Base-by-base conservation (phyloP, 2,329 filamentous ascomycete genomes). In the Mariannaea elegans region DNA sequence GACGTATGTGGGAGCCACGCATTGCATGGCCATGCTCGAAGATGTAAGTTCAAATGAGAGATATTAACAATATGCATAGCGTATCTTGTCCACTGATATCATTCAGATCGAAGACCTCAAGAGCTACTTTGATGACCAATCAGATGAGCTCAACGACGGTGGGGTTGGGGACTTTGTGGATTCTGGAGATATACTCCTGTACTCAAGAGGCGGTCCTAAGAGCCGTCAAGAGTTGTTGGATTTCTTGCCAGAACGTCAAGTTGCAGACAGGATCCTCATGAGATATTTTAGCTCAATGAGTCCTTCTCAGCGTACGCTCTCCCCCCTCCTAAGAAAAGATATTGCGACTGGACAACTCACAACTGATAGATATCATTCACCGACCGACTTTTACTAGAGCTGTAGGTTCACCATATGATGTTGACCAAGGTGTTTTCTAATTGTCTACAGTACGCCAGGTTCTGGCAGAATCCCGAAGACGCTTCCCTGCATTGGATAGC, bases 1-100 rank as follows among this genome's bases (percentile, higher is more conserved):
- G 39, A 84, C 80, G 4, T 87, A 86, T 63, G 80, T 87, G 4
- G 85, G 85, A 1, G 84, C 84, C 4, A 87, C 85, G 42, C 84
- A 87, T 59, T 86, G 84, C 64, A 82, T 86, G 76, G 85, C 85
- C 2, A 86, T 87, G 72, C 72, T 87, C 10, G 82, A 87, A 67
- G 83, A 87, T 75, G 84, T 87, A 65, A 78, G 81, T 73, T 29
- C 18, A 27, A 39, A 32, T 10, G 5, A 5, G 23, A n/a, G 21
- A 21, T 14, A 12, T 46, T 14, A 21, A 7, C 7, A 3, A 10
- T 10, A 8, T 21, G 21, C 2, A 9, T 7, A 4, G 3, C 31
- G 27, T n/a, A n/a, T 18, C 13, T 14, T 21, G 12, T 16, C 18
- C 34, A 31, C 51, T 70, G 18, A 72, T 12, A 3, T 14, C 27